Evolutionary conservation across 257 asterid genomes (phyloP).

Genomic region (Cinchona pubescens): DNA sequence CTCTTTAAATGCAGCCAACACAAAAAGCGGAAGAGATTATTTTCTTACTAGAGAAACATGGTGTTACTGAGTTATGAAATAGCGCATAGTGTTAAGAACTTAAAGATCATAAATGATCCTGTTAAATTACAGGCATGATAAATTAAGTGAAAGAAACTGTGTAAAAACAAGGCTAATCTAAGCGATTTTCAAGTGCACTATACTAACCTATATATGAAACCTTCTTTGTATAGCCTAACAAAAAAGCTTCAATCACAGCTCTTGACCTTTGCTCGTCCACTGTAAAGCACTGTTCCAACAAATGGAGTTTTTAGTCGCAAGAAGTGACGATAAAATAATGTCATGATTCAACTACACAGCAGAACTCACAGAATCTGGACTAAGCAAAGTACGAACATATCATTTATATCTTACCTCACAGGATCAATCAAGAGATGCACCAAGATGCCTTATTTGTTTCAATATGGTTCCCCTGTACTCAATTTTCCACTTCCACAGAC

Average conservation of each 20-base stretch:
- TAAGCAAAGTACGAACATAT: not conserved
- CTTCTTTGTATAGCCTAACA: slow-evolving; percentile 77
- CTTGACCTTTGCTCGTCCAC: slow-evolving; percentile 86
- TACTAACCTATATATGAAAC: slow-evolving; percentile 76
- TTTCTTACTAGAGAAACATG: not conserved
- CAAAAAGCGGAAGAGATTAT: not conserved
- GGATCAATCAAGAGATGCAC: slow-evolving; percentile 94
- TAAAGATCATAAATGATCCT: not conserved
- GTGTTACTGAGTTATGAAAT: not conserved
- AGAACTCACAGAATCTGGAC: not conserved
- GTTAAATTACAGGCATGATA: not conserved
- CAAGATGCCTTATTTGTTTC: slow-evolving; percentile 78
- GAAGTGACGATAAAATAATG: not conserved
- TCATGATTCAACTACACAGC: not conserved
- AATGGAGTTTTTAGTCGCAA: slow-evolving; percentile 8
- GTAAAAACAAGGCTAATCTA: not conserved
- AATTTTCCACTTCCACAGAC: slow-evolving; percentile 95
- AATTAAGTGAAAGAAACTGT: not conserved
- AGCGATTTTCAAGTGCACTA: not conserved
- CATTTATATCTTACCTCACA: slow-evolving; percentile 63
- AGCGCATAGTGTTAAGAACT: not conserved
- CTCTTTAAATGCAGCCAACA: not conserved
- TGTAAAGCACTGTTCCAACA: slow-evolving; percentile 64
- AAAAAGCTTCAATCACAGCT: slow-evolving; percentile 97
- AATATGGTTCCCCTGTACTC: slow-evolving; percentile 86